Base-by-base conservation (phyloP, 2,329 filamentous ascomycete genomes). In the Botryotinia calthae region DNA sequence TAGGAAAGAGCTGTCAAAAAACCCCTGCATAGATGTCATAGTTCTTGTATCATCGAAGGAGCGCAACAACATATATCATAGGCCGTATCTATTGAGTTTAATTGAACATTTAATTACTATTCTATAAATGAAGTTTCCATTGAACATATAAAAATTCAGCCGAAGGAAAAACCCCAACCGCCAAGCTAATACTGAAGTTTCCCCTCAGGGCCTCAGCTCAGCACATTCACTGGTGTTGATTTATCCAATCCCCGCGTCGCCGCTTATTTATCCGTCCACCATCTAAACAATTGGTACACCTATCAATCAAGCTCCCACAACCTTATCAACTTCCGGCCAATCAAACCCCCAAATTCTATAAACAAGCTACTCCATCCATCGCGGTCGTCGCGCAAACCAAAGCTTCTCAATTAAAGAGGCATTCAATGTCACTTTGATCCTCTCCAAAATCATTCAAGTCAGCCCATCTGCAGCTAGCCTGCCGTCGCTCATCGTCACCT, bases 331-430 rank as follows among this genome's bases (percentile, higher is more conserved):
- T 70, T 20, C 56, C 67, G 40, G 31, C 67, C 42, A 40, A 42
- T 64, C 65, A 51, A 71, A 71, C 42, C 31, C 34, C 48, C 63
- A 70, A 73, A 73, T 56, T 68, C 48, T 31, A 66, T 68, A 59
- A 73, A 64, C 72, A 62, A 70, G 28, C 34, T 58, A 69, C n/a
- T 66, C 37, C 42, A 72, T 42, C 14, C 65, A 22, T 62, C 69
- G 54, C 42, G 64, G 59, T 54, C 56, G 56, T 75, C 69, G 72
- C 74, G 74, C 72, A 73, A 70, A 48, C 59, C 51, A 58, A 34
- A 46, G 37, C 54, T 44, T 28, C 48, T 65, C 18, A 56, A 68
- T 56, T 42, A 68, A 56, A 68, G 18, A 68, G 48, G n/a, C 65
- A 68, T 42, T 67, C 34, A 42, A 58, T 56, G 37, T 56, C 34